phyloP scores from a whole-genome alignment of 179 eudicot species.

The Spergularia azorica region DNA sequence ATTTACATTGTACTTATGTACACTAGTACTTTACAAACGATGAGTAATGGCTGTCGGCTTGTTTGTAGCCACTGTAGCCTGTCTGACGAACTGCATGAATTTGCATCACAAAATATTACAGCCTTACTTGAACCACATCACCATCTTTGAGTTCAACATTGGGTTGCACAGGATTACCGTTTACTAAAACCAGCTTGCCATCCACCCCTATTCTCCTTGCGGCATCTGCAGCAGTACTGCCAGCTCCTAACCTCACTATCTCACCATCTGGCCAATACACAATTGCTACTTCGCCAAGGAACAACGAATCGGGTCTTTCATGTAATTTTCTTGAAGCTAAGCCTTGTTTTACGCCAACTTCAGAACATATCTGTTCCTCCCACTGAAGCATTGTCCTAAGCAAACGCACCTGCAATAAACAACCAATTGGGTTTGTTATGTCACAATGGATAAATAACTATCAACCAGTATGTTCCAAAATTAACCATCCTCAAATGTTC shows the following conservation, averaged over 20 bases:
- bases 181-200: conserved; percentile 74
- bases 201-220: conserved; percentile 76
- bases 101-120: conserved; percentile 33
- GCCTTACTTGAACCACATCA: conserved; percentile 81
- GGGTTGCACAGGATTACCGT: conserved; percentile 81
- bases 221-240: conserved; percentile 97
- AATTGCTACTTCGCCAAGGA: conserved; percentile 71
- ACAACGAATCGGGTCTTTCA: conserved; percentile 28
- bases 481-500: too few species aligned
- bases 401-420: conserved; percentile 51
- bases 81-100: background rate
- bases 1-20: background rate
- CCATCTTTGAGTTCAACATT: conserved; percentile 79
- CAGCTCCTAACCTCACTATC: conserved; percentile 71
- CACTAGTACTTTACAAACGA: background rate
- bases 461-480: too few species aligned
- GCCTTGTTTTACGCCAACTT: conserved; percentile 50
- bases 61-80: too few species aligned
- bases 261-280: conserved; percentile 88
- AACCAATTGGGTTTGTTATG: background rate
- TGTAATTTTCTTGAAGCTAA: conserved; percentile 11
- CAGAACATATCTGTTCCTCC: conserved; percentile 81
- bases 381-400: conserved; percentile 96
- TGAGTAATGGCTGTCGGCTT: background rate
- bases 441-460: background rate